Base-by-base conservation (phyloP, 805 yeast species). In the Kluyveromyces aestuarii region DNA sequence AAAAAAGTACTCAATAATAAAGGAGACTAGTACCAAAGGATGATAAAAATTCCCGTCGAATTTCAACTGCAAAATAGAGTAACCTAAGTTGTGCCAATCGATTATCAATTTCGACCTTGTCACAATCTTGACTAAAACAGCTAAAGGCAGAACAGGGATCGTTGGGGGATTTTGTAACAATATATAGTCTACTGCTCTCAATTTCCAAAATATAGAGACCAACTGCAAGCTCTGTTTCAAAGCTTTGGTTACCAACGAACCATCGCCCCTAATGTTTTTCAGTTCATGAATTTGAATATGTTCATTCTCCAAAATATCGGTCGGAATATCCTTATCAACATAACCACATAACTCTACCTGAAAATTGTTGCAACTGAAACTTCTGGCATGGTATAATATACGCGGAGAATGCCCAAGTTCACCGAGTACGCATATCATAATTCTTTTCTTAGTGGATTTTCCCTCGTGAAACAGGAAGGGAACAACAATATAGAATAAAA, bases 51-150 rank as follows among this genome's bases (percentile, higher is more conserved):
- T 25, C 2, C 73, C 73, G 5, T 73, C 60, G 55, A 80, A 79
- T 55, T 80, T 80, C 59, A 91, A 62, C 47, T 84, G 82, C 49
- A 93, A 67, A 27, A 93, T 87, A 1, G 95, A 78, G 64, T 79
- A 91, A 39, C 95, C 96, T 56, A 93, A 72, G 65, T 93, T 93
- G 66, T 93, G 99, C 99, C 99, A 93, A 67, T 93, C 99, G 44
- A 93, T 78, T 18, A 93, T 74, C 21, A 91, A 66, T 58, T 76
- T 74, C 5, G 90, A 72, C 2, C 80, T 73, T 11, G 78, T 75
- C 40, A 79, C 62, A 50, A 72, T 66, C 49, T 77, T 75, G 60
- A 77, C 80, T 1, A 82, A 19, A 1, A 84, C 75, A 0, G 80
- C 73, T 2, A 90, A 69, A 0, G 85, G 76, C 14, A 93, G 66